Evolutionary conservation across 441 rosid genomes (phyloP).

Genomic region (Populus hybrid): DNA sequence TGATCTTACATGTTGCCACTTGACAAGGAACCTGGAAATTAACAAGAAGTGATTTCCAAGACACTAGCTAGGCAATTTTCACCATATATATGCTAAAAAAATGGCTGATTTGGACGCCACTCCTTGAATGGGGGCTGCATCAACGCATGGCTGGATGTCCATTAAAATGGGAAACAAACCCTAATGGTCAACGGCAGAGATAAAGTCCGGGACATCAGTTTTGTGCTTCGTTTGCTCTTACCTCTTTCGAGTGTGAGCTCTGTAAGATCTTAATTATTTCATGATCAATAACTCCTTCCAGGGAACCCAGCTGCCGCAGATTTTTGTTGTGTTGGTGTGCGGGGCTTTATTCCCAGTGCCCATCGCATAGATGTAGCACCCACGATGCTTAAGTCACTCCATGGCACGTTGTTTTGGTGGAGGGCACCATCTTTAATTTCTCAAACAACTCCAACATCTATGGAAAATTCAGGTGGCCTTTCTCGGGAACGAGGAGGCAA

Average conservation of each 20-base stretch:
- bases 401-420: background rate
- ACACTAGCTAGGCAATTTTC: background rate
- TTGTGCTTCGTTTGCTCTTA: background rate
- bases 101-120: conserved; percentile 24
- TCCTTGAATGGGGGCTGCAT: background rate
- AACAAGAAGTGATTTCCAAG: no score
- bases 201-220: conserved; percentile 14
- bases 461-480: conserved; percentile 8
- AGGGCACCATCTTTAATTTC: background rate
- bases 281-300: background rate
- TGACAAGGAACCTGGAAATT: no score
- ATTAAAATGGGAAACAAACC: background rate
- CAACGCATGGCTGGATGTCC: background rate
- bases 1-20: no score
- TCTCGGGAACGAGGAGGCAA: conserved; percentile 1
- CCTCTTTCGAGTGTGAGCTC: no score
- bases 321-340: background rate
- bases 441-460: conserved; percentile 5
- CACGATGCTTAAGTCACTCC: background rate
- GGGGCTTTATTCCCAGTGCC: background rate
- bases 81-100: background rate
- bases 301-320: background rate
- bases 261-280: no score
- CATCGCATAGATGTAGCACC: conserved; percentile 25
- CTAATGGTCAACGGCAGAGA: background rate